A percentile compares a stretch with the other conserved stretches of the same genome.
These are phyloP conservation scores for Ustilago vetiveriae DNA, from an alignment of 1,284 basidiomycete species.

Conservation along the genomic window DNA sequence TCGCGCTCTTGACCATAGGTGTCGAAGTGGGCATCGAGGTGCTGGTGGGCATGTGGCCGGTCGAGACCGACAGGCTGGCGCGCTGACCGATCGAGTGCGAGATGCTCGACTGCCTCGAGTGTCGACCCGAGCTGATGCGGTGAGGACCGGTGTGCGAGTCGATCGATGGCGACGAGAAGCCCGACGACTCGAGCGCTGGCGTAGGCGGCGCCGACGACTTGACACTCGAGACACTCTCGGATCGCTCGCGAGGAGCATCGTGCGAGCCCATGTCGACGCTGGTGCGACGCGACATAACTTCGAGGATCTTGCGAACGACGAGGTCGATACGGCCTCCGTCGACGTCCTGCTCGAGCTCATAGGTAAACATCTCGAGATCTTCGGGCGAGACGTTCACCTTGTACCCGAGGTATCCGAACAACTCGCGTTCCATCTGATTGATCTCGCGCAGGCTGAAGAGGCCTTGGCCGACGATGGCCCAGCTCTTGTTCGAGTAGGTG, in stretches of 20 bases:
- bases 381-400: slow-evolving; percentile 61
- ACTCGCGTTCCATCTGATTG: slow-evolving; percentile 67
- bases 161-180: slow-evolving; percentile 38
- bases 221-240: slow-evolving; percentile 34
- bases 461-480: slow-evolving; percentile 66
- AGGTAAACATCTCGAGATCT: slow-evolving; percentile 58
- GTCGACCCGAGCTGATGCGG: slow-evolving; percentile 25
- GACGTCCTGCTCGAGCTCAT: slow-evolving; percentile 50
- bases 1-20: slow-evolving; percentile 40
- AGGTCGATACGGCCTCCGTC: slow-evolving; percentile 35
- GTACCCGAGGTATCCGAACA: slow-evolving; percentile 66
- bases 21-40: slow-evolving; percentile 32
- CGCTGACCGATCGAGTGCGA: slow-evolving; percentile 34
- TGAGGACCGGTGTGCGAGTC: slow-evolving; percentile 43
- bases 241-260: slow-evolving; percentile 27
- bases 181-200: slow-evolving; percentile 35
- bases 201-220: slow-evolving; percentile 34
- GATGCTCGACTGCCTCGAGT: slow-evolving; percentile 40
- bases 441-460: slow-evolving; percentile 65
- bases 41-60: slow-evolving; percentile 18
- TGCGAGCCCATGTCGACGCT: slow-evolving; percentile 16
- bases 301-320: slow-evolving; percentile 36
- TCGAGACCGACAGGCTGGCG: slow-evolving; percentile 45
- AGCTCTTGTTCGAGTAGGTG: slow-evolving; percentile 67
- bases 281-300: slow-evolving; percentile 32